Evolutionary conservation across 768 basidiomycete species (phyloP), one percentile per base, ranked within the genome.

Genomic region (Pisolithus sp.): DNA sequence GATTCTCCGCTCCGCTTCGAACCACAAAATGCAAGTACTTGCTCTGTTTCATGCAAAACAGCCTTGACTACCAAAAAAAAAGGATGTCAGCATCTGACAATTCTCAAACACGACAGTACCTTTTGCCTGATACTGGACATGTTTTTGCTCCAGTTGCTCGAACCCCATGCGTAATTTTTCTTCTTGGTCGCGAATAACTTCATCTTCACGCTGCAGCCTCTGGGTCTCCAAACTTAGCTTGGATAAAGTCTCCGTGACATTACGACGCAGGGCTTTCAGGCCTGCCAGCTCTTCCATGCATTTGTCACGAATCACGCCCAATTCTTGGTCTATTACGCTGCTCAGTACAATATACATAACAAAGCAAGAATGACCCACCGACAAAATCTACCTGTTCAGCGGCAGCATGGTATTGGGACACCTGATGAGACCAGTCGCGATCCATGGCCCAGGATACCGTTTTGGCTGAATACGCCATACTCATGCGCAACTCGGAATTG

Each of bases 371-470:
- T 13, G 18, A 65, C 72, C 47, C 39, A 74, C 73, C 68, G 7
- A 69, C 66, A 52, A 66, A 64, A 40, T 77, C 75, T 2, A 72
- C 69, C 50, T 73, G 68, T 49, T 70, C 70, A 20, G 73, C 61
- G 10, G 68, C 67, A 51, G 70, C 62, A 17, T 73, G 66, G 51
- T 74, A 75, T 54, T 78, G 78, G 34, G 74, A 71, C 52, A 84
- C 71, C 57, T 82, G 81, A 7, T 74, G 74, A 24, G 75, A 72
- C 69, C 81, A 75, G 49, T 83, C 83, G 12, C 73, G 76, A 53
- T 82, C 77, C 67, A 85, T 86, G 23, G 86, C 85, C 85, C 85
- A 88, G 36, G 85, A 84, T 7, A 88, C 85, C 5, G 79, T 77
- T 68, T 88, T 88, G 17, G 74, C 66, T 26, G 80, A 70, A 53